These are phyloP conservation scores for Leishmania major DNA, from an alignment of 208 protist genomes.

Conservation along the genomic window DNA sequence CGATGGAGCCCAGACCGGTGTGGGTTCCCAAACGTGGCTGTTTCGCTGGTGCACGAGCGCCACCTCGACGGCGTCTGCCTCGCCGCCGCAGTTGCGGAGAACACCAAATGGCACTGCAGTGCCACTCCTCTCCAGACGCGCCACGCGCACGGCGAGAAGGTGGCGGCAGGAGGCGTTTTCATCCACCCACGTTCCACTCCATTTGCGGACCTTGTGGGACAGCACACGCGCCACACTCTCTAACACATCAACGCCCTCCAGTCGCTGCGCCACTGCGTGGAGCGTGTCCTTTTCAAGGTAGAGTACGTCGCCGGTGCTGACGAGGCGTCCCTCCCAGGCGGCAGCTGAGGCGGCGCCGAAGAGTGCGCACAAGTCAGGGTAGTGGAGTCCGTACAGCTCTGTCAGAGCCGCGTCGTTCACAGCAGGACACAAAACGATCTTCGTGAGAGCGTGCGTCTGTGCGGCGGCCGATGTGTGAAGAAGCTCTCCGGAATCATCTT, in stretches of 20 bases:
- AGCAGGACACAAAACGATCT: conserved; percentile 46
- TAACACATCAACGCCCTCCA: conserved; percentile 43
- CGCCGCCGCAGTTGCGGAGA: conserved; percentile 1
- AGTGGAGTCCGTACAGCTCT: conserved; percentile 57
- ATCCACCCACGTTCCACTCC: conserved; percentile 27
- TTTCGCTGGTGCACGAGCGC: conserved; percentile 40
- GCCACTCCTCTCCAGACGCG: conserved; percentile 6
- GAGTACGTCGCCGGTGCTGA: conserved; percentile 72
- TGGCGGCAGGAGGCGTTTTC: conserved; percentile 20
- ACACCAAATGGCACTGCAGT: conserved; percentile 10
- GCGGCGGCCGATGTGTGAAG: background rate
- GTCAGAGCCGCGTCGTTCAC: conserved; percentile 51
- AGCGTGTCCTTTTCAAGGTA: conserved; percentile 29
- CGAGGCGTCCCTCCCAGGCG: conserved; percentile 49
- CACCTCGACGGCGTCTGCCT: conserved; percentile 24
- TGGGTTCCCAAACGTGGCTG: conserved; percentile 28
- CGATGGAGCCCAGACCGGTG: conserved; percentile 52
- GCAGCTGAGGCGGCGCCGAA: conserved; percentile 34
- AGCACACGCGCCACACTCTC: conserved; percentile 32
- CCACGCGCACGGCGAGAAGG: conserved; percentile 54
- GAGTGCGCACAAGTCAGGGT: conserved; percentile 47
- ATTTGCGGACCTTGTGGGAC: conserved; percentile 27
- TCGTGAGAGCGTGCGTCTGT: conserved; percentile 7
- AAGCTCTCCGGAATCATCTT: conserved; percentile 30
- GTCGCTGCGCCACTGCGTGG: conserved; percentile 8